Conservation (phyloP, 305 asterid species). For the Fraxinus greggii region DNA sequence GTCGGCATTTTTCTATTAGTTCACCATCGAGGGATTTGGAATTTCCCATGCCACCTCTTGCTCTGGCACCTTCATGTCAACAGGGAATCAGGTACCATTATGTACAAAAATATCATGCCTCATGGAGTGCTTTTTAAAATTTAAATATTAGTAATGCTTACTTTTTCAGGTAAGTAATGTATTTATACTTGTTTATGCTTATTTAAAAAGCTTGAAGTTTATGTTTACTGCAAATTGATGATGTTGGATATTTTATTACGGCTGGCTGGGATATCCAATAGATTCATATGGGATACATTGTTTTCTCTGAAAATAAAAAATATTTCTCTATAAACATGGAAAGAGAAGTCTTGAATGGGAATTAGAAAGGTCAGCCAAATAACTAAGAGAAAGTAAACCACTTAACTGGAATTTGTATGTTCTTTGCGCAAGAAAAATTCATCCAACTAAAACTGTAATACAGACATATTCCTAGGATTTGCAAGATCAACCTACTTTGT, state of each 20-base stretch:
- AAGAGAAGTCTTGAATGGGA: background rate
- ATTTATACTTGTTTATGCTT: background rate
- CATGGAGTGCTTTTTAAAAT: background rate
- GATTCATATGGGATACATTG: background rate
- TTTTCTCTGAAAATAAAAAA: background rate
- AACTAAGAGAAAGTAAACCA: background rate
- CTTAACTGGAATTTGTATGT: background rate
- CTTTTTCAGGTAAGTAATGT: background rate
- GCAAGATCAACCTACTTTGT: background rate
- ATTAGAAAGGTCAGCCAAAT: background rate
- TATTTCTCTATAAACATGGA: background rate
- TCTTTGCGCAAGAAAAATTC: background rate
- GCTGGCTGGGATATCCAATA: background rate
- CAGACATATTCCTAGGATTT: background rate
- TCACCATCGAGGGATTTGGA: constrained; percentile 61
- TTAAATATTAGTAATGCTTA: background rate
- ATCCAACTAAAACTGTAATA: constrained; percentile 7
- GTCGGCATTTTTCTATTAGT: constrained; percentile 37
- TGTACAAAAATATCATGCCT: background rate
- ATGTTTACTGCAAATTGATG: background rate
- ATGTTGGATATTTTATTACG: background rate
- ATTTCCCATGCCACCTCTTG: constrained; percentile 92
- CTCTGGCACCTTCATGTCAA: constrained; percentile 72
- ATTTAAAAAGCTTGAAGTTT: background rate
- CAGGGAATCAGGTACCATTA: constrained; percentile 62